Percentiles rank a stretch among this genome's conserved stretches.
phyloP scores from a whole-genome alignment of 1,139 yeast species.

The Blastobotrys niveus region DNA sequence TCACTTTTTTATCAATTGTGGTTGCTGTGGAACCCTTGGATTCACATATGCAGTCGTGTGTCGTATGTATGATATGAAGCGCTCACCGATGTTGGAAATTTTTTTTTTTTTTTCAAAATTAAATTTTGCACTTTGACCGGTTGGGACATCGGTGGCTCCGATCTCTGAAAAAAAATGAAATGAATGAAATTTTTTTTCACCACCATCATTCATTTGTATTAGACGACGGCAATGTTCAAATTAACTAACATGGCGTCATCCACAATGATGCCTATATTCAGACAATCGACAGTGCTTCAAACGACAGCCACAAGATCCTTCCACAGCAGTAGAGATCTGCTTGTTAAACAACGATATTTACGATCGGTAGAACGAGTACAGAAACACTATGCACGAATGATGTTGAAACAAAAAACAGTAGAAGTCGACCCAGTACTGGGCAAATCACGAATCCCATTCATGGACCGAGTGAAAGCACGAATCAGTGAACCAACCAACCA shows the following conservation, averaged over 20 bases:
- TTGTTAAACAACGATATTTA: conserved; percentile 23
- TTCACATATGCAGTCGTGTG: too few relatives aligned
- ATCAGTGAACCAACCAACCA: conserved; percentile 57
- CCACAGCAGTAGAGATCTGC: conserved; percentile 9
- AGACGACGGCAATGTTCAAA: not conserved
- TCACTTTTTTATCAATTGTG: too few relatives aligned
- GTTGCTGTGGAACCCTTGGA: too few relatives aligned
- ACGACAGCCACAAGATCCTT: conserved; percentile 5
- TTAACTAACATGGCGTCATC: too few relatives aligned
- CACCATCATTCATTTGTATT: not conserved
- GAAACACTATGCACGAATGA: conserved; percentile 32
- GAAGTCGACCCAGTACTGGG: conserved; percentile 80
- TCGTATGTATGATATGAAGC: too few relatives aligned
- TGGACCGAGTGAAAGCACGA: conserved; percentile 60
- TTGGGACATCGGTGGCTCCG: not conserved
- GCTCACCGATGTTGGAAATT: too few relatives aligned
- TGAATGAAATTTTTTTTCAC: too few relatives aligned
- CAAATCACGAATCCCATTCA: conserved; percentile 57
- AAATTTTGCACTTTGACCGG: too few relatives aligned
- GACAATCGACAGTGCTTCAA: too few relatives aligned
- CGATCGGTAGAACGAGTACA: conserved; percentile 28
- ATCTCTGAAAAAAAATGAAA: not conserved
- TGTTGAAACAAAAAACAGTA: conserved; percentile 27
- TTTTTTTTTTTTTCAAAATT: too few relatives aligned
- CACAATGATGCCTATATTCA: too few relatives aligned